phyloP scores from a whole-genome alignment of 179 eudicot genomes.

The Actinidia polygama region DNA sequence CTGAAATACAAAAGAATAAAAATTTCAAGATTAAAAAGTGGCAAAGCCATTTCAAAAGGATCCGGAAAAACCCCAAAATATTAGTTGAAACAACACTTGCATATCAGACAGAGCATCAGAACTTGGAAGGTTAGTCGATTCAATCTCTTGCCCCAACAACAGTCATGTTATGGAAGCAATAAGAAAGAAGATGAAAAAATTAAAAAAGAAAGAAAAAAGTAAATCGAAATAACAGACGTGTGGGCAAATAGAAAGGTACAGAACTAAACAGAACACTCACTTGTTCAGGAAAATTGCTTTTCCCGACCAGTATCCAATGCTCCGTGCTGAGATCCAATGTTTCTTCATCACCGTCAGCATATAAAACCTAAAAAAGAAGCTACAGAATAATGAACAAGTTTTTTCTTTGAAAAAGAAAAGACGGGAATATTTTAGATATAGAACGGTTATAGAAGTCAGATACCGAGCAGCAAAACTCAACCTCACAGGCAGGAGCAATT shows the following conservation, averaged over 20 bases:
- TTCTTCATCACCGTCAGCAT: constrained; percentile 43
- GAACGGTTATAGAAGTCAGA: neutral
- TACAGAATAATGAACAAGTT: neutral
- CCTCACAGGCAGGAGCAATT: neutral
- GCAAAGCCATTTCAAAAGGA: neutral
- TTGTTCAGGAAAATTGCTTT: constrained; percentile 9
- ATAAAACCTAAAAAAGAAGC: constrained; percentile 29
- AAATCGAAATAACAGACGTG: neutral
- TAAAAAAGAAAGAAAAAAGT: neutral
- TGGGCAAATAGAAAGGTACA: neutral
- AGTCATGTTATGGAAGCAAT: neutral
- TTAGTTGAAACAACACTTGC: constrained; percentile 16
- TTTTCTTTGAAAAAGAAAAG: neutral
- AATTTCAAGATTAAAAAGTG: neutral
- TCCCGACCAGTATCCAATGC: constrained; percentile 24
- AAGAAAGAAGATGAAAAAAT: neutral
- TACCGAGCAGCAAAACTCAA: neutral
- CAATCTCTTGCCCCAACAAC: constrained; percentile 14
- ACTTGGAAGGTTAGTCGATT: constrained; percentile 10
- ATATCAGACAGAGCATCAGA: constrained; percentile 17
- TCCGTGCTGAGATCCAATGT: constrained; percentile 30
- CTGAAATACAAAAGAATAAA: no score
- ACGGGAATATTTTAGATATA: neutral
- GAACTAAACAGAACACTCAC: constrained; percentile 9
- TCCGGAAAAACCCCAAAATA: neutral